A percentile compares a stretch with the other conserved stretches of the same genome.
These are phyloP conservation scores for Mallotus japonicus DNA, from an alignment of 441 rosid genomes.

Conservation along the genomic window DNA sequence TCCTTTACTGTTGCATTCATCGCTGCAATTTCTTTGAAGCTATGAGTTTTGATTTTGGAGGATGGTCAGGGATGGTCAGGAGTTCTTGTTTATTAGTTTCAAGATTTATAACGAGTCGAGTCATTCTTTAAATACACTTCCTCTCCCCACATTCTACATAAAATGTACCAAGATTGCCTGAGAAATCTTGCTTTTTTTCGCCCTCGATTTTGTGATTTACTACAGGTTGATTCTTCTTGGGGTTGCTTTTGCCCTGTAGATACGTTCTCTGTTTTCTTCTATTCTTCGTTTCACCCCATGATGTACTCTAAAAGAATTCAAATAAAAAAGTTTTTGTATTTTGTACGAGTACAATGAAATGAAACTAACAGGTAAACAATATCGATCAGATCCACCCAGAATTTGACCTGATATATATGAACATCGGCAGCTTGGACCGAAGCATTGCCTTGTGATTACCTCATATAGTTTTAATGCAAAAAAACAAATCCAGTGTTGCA, in stretches of 20 bases:
- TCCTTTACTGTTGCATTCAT: slow-evolving; percentile 26
- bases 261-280: not conserved
- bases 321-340: not conserved
- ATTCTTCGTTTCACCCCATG: not conserved
- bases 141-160: not conserved
- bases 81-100: slow-evolving; percentile 8
- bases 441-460: too few species aligned
- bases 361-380: not conserved
- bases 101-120: slow-evolving; percentile 14
- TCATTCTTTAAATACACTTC: slow-evolving; percentile 13
- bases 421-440: not conserved
- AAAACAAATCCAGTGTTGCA: too few species aligned
- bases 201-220: slow-evolving; percentile 15
- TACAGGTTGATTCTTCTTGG: not conserved
- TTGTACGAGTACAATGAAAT: not conserved
- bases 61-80: too few species aligned
- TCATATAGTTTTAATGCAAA: too few species aligned
- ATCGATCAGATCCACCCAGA: not conserved
- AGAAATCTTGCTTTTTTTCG: not conserved
- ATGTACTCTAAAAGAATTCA: not conserved
- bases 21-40: slow-evolving; percentile 34
- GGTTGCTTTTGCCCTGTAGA: not conserved
- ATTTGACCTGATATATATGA: not conserved
- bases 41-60: slow-evolving; percentile 29
- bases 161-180: slow-evolving; percentile 5